These are phyloP conservation scores for Mortierella hygrophila DNA, from an alignment of 192 early-diverging fungal species.

Conservation along the genomic window DNA sequence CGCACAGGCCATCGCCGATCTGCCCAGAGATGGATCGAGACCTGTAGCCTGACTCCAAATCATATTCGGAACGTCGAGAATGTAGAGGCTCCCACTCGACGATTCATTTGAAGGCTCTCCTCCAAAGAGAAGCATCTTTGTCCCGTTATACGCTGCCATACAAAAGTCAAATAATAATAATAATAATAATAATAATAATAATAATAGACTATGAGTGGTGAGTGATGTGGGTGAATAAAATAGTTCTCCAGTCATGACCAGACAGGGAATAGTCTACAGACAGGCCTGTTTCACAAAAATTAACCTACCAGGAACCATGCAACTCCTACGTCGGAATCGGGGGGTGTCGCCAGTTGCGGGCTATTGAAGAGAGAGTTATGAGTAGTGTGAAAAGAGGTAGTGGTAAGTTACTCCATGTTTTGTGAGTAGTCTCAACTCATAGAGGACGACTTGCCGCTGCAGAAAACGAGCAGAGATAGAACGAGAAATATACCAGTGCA, in stretches of 20 bases:
- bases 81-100: neutral
- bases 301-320: slow-evolving; percentile 3
- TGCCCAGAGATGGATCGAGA: neutral
- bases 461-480: neutral
- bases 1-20: slow-evolving; percentile 3
- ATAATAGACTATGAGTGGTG: no score
- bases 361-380: neutral
- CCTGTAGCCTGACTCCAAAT: neutral
- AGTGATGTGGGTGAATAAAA: neutral
- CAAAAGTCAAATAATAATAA: no score
- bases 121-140: slow-evolving; percentile 12
- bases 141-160: neutral
- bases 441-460: neutral
- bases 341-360: neutral
- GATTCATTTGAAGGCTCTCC: neutral
- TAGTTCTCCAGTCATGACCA: no score
- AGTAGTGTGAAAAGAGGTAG: no score
- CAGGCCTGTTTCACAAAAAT: neutral
- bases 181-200: no score
- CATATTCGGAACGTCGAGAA: neutral
- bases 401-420: no score
- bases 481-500: no score
- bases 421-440: no score
- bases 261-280: no score
- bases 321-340: neutral